A percentile compares a stretch with the other conserved stretches of the same genome.
Conservation (phyloP, 192 early-diverging fungal species). For the Dissophora ornata region DNA sequence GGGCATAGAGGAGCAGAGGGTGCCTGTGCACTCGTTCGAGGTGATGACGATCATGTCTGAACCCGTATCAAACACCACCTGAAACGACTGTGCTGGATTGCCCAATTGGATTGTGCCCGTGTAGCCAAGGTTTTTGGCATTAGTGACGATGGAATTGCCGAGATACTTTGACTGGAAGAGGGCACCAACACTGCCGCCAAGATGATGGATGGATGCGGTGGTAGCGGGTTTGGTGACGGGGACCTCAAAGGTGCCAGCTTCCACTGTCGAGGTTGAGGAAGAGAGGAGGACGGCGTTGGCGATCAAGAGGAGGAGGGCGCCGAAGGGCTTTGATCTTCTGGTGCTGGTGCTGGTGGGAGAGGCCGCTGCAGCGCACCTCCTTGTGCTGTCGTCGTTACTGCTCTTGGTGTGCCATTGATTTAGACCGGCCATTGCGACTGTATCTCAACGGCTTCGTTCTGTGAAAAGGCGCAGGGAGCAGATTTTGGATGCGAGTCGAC, state of each 20-base stretch:
- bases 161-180: slow-evolving; percentile 43
- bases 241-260: slow-evolving; percentile 25
- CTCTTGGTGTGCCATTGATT: background rate
- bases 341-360: slow-evolving; percentile 1
- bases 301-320: slow-evolving; percentile 9
- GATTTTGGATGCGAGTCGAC: no score
- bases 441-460: no score
- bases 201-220: background rate
- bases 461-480: no score
- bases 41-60: slow-evolving; percentile 54
- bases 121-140: slow-evolving; percentile 69
- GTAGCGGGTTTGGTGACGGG: slow-evolving; percentile 17
- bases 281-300: slow-evolving; percentile 4
- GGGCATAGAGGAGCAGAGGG: slow-evolving; percentile 28
- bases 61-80: slow-evolving; percentile 93
- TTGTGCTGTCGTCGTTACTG: background rate
- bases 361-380: background rate
- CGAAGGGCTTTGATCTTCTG: background rate
- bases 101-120: slow-evolving; percentile 88
- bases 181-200: background rate
- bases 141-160: slow-evolving; percentile 38
- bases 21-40: slow-evolving; percentile 40
- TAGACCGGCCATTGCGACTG: background rate
- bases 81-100: slow-evolving; percentile 88
- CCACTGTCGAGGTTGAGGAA: slow-evolving; percentile 8